Percentiles rank a stretch among this genome's conserved stretches.
Conservation (phyloP, 257 asterid genomes). For the Lantana camara region DNA sequence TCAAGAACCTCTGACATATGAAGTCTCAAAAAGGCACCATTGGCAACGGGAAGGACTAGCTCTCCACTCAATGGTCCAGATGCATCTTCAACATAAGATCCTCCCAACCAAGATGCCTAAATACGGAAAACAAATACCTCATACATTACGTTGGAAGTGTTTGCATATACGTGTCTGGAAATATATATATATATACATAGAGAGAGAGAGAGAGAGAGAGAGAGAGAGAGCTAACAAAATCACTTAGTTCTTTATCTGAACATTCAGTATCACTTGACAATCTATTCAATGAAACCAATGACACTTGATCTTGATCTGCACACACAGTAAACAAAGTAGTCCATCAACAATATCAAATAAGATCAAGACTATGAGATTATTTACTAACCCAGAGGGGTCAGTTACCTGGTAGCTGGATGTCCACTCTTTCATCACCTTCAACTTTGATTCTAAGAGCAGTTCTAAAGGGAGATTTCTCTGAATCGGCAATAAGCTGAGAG, state of each 20-base stretch:
- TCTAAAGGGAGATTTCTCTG: constrained; percentile 39
- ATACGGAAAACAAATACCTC: constrained; percentile 21
- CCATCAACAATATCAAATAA: constrained; percentile 18
- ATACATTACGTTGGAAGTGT: constrained; percentile 14
- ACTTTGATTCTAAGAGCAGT: constrained; percentile 57
- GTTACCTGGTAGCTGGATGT: constrained; percentile 79
- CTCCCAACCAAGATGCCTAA: constrained; percentile 91
- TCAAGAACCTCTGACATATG: constrained; percentile 72
- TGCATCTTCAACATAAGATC: constrained; percentile 68
- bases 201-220: constrained; percentile 17
- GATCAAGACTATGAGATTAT: constrained; percentile 15
- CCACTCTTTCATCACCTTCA: constrained; percentile 48
- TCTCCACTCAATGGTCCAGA: constrained; percentile 61
- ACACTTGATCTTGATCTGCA: constrained; percentile 69
- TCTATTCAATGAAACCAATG: constrained; percentile 64
- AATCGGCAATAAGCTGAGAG: constrained; percentile 35
- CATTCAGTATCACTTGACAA: constrained; percentile 47
- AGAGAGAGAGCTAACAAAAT: constrained; percentile 62
- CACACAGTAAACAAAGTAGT: constrained; percentile 16
- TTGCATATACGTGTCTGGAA: no score
- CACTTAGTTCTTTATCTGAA: constrained; percentile 74
- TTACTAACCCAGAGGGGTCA: constrained; percentile 23
- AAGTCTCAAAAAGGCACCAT: constrained; percentile 65
- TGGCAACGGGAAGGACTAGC: constrained; percentile 59
- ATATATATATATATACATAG: no score